Evolutionary conservation across 345 rosid genomes (phyloP), one percentile per base, ranked within the genome.

Genomic region (Corchorus olitorius): DNA sequence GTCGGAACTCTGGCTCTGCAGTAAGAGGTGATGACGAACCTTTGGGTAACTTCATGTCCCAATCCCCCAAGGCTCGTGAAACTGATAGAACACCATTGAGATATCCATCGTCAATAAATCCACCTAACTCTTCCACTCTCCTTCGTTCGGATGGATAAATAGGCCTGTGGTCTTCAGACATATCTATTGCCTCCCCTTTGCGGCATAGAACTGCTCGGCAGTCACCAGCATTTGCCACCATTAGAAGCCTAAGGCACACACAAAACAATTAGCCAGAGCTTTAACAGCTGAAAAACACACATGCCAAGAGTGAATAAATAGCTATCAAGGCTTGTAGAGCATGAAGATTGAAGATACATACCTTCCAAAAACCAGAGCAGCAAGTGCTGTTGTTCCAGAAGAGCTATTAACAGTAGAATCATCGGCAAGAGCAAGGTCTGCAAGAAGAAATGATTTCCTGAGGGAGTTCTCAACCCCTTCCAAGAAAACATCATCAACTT

Each of bases 181-280:
- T 87, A 39, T 90, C 89, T 55, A 91, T 72, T 0, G 97, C 98
- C 50, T 56, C 74, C 17, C 98, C 97, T 74, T 86, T 92, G 75
- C 92, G 83, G 55, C 95, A 92, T 22, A 92, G 83, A 66, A 92
- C 97, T 3, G 97, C 97, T 46, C 97, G 84, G 65, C 98, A 92
- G 78, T 92, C 98, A 4, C 97, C 98, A 0, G 87, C 95, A 70
- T 94, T 94, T 75, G 97, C 97, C 81, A 77, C 97, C 89, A 91
- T 75, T 39, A 94, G 82, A 71, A 86, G 83, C 78, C 98, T 93
- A 80, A 73, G 81, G 74, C 5, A 70, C 0, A 33, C 2, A 61
- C 43, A 20, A 59, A 72, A 10, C 37, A 37, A 43, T 45, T 46
- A 61, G 59, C 5, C 43, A 43, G 67, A 48, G 16, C 8, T 49